Conservation (phyloP, 2,329 filamentous ascomycete genomes). For the Xylaria hypoxylon region DNA sequence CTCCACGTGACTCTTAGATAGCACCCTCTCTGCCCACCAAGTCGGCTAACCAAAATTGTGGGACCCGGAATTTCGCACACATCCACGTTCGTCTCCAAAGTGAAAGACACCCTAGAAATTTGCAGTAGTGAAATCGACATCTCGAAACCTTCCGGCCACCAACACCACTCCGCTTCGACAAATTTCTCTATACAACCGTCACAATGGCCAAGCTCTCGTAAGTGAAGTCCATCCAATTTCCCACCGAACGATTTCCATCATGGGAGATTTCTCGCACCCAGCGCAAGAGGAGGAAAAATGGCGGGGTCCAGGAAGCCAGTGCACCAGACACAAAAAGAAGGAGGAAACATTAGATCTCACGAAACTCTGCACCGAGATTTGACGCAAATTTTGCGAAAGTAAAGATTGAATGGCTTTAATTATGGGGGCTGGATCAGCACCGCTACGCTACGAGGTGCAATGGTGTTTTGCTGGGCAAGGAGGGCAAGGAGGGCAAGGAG, state of each 20-base stretch:
- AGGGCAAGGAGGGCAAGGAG: too few relatives aligned
- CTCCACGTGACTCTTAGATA: constrained; percentile 25
- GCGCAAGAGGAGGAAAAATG: constrained; percentile 29
- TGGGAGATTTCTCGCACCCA: constrained; percentile 1
- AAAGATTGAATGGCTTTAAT: neutral
- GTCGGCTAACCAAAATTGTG: constrained; percentile 38
- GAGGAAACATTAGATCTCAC: neutral
- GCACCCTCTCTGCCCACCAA: constrained; percentile 22
- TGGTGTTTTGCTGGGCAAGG: constrained; percentile 9
- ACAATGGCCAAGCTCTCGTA: constrained; percentile 50
- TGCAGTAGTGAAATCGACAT: constrained; percentile 36
- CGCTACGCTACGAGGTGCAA: neutral
- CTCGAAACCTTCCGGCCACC: constrained; percentile 27
- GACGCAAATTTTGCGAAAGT: neutral
- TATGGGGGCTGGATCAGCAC: neutral
- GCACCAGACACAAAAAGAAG: constrained; percentile 7
- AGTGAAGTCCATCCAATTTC: constrained; percentile 38
- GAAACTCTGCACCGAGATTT: neutral
- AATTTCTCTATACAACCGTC: constrained; percentile 38
- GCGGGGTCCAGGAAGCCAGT: constrained; percentile 24
- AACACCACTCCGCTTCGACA: constrained; percentile 37
- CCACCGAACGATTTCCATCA: neutral
- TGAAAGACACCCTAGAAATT: constrained; percentile 28
- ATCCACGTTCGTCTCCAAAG: constrained; percentile 23
- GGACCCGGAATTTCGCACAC: constrained; percentile 33